Evolutionary conservation across 176 grass and related monocot species (phyloP).

Genomic region (Elaeis guineensis): DNA sequence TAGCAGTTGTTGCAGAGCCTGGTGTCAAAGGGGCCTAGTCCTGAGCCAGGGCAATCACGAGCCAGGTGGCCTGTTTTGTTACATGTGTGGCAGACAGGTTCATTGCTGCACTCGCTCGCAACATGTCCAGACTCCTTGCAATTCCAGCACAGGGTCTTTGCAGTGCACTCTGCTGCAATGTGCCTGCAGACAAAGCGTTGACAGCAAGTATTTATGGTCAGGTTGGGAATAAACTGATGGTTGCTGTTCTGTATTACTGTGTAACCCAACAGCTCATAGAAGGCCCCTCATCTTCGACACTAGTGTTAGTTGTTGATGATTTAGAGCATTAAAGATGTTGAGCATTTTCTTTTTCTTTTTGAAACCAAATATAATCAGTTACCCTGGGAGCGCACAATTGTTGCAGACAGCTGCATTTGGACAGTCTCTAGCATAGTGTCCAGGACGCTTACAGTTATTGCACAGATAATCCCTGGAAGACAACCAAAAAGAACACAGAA

Average conservation of each 20-base stretch:
- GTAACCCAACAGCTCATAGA: too few species aligned
- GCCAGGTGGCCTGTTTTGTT: slow-evolving; percentile 80
- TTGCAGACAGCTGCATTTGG: slow-evolving; percentile 65
- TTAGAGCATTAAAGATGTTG: background rate
- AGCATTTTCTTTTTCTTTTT: slow-evolving; percentile 2
- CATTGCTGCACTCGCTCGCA: slow-evolving; percentile 74
- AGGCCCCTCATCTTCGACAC: too few species aligned
- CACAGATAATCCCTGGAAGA: slow-evolving; percentile 59
- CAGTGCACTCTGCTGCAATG: slow-evolving; percentile 69
- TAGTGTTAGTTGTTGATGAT: too few species aligned
- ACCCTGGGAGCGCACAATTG: slow-evolving; percentile 84
- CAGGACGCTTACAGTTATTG: slow-evolving; percentile 86
- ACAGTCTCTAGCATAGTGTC: slow-evolving; percentile 80
- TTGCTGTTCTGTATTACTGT: too few species aligned
- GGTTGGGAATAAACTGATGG: background rate
- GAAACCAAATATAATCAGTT: slow-evolving; percentile 15
- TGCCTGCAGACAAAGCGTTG: slow-evolving; percentile 33
- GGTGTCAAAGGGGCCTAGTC: slow-evolving; percentile 6
- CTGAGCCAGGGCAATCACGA: slow-evolving; percentile 55
- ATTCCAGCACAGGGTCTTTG: slow-evolving; percentile 78
- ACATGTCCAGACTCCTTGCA: slow-evolving; percentile 82
- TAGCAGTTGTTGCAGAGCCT: slow-evolving; percentile 87
- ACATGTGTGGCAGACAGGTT: slow-evolving; percentile 70
- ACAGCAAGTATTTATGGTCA: background rate
- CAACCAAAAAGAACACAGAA: too few species aligned